Percentiles rank a stretch among this genome's conserved stretches.
Conservation (phyloP, 345 rosid genomes). For the Limnanthes douglasii region DNA sequence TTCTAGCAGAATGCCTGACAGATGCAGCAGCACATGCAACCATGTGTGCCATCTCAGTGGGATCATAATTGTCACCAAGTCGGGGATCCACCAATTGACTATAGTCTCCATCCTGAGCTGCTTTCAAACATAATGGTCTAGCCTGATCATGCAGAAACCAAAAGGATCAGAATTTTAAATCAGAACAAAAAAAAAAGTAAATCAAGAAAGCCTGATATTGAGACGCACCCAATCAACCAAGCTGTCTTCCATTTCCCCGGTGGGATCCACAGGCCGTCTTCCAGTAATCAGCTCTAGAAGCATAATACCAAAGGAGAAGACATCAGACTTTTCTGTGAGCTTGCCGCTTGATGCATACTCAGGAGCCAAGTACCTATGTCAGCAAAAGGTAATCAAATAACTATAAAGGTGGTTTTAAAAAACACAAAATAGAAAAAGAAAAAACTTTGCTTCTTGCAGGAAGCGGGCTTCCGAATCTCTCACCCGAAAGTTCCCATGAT, state of each 20-base stretch:
- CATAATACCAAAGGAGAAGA: conserved; percentile 81
- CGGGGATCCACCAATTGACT: conserved; percentile 44
- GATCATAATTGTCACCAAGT: conserved; percentile 32
- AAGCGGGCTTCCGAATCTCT: conserved; percentile 6
- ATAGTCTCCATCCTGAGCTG: conserved; percentile 41
- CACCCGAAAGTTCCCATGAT: conserved; percentile 99
- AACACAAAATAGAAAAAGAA: background rate
- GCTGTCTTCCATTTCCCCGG: conserved; percentile 60
- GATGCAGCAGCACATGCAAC: conserved; percentile 69
- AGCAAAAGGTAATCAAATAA: background rate
- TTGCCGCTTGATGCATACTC: conserved; percentile 92
- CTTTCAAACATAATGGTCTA: conserved; percentile 38
- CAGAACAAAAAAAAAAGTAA: background rate
- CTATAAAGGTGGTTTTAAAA: background rate
- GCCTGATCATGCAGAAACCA: conserved; percentile 31
- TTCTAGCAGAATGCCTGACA: conserved; percentile 52
- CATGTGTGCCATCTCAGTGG: conserved; percentile 53
- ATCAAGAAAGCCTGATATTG: background rate
- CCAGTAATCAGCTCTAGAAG: conserved; percentile 77
- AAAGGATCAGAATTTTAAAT: conserved; percentile 1
- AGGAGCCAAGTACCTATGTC: conserved; percentile 72
- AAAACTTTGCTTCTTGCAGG: background rate
- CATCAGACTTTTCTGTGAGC: conserved; percentile 84
- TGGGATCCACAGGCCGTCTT: conserved; percentile 43
- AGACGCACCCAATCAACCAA: conserved; percentile 75